A percentile compares a stretch with the other conserved stretches of the same genome.
These are phyloP conservation scores for Salisapilia sapeloensis DNA, from an alignment of 352 stramenopile genomes.

Conservation along the genomic window DNA sequence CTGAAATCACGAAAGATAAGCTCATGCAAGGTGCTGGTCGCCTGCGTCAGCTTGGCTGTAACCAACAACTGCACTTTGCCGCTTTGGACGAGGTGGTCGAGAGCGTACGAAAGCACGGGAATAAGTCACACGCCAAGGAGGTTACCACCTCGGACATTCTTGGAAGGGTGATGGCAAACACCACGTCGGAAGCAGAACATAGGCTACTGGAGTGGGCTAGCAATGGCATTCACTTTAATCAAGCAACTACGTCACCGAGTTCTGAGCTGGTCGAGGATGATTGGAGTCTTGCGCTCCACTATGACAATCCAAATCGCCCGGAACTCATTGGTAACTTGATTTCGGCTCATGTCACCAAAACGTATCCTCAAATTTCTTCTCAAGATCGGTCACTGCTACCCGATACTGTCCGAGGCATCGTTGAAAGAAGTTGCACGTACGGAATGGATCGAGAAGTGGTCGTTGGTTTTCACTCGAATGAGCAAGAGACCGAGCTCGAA, in stretches of 20 bases:
- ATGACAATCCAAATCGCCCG: conserved; percentile 7
- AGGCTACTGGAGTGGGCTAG: conserved; percentile 65
- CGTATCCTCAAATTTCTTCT: conserved; percentile 1
- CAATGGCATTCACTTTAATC: conserved; percentile 56
- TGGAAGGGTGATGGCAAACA: conserved; percentile 81
- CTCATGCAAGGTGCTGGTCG: conserved; percentile 84
- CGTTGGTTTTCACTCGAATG: conserved; percentile 16
- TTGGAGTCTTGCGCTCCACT: conserved; percentile 24
- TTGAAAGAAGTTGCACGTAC: conserved; percentile 4
- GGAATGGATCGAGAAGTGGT: conserved; percentile 20
- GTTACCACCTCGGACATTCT: conserved; percentile 36
- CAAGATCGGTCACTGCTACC: conserved; percentile 2
- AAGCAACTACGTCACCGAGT: conserved; percentile 6
- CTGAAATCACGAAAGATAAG: conserved; percentile 88
- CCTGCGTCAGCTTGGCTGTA: conserved; percentile 55
- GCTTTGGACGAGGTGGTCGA: conserved; percentile 51
- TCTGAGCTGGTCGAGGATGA: conserved; percentile 24
- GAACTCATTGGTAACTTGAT: conserved; percentile 21
- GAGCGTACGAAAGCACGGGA: conserved; percentile 13
- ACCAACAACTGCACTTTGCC: conserved; percentile 53
- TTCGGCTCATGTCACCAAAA: conserved; percentile 2
- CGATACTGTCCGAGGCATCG: no score
- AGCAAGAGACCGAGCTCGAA: conserved; percentile 44
- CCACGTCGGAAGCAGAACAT: conserved; percentile 28
- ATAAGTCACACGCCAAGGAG: not conserved